Base-by-base conservation (phyloP, 306 rosid genomes). In the Rubus parviflorus region DNA sequence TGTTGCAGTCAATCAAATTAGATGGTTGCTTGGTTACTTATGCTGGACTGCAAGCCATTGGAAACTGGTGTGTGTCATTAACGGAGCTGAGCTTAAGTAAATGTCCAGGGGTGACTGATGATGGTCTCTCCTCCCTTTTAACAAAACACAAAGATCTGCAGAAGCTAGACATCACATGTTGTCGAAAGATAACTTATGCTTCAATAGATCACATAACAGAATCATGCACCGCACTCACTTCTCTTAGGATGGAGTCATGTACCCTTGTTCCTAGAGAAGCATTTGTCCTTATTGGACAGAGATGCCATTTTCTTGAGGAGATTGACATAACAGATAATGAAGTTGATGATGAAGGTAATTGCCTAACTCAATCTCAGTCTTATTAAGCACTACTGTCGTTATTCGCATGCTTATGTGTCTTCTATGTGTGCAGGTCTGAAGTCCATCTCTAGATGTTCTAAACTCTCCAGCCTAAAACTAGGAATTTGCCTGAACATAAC, bases 91-190 rank as follows among this genome's bases (percentile, higher is more conserved):
- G 97, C 88, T 85, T 95, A 77, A 92, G 99, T 58, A 95, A 95
- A 87, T 92, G 99, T 78, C 69, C 65, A 19, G 99, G 92, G 68
- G 97, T 95, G 72, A 89, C 92, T 0, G 97, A 95, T 56, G 92
- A 90, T 19, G 92, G 97, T 67, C 90, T 95, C 62, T 86, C 91
- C 20, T 85, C 83, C 60, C 70, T 95, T 56, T 89, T 92, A 72
- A 88, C 78, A 16, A 95, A 92, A 81, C 97, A 90, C 84, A 89
- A 35, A 74, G 92, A 89, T 81, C 84, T 95, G 75, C 85, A 82
- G 89, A 95, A 84, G 87, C 91, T 95, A n/a, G 97, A 95, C 82
- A 87, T 95, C 81, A 95, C 99, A 14, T 95, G 99, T 79, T 95
- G 99, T 78, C 94, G 88, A 78, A 86, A 79, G 87, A 87, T 95